Base-by-base conservation (phyloP, 805 yeast species). In the Teunomyces lycoperdinae region DNA sequence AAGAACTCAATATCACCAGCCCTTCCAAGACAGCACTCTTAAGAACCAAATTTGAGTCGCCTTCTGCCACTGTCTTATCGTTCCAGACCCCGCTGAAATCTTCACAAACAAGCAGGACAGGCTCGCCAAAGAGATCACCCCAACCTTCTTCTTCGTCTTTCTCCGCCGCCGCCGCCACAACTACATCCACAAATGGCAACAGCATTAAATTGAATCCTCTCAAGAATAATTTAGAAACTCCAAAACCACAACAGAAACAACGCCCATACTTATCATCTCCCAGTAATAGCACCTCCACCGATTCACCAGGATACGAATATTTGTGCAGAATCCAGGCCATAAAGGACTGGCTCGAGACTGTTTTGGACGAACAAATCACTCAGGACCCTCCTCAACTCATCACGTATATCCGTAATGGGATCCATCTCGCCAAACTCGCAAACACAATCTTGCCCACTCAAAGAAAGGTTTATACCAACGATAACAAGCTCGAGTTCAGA, bases 321-420 rank as follows among this genome's bases (percentile, higher is more conserved):
- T 70, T 89, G 39, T 88, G 96, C 63, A 80, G 92, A 50, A 83
- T 88, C 9, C 81, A 79, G 32, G 94, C 89, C 60, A 88, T 90
- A n/a, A 87, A 85, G 59, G 74, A 74, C 48, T 89, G 96, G 96
- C 77, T 89, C 33, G 88, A 85, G 64, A 62, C 67, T 9, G 77
- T 87, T 10, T 73, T 86, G 11, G 76, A 71, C 2, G 87, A 84
- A 54, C 65, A 66, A 17, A 72, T 88, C 9, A 80, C 84, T 0
- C 71, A 68, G 34, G 66, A 81, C 0, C 83, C 82, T 2, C 71
- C 77, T 3, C 80, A 83, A 38, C 68, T 88, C 40, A 77, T 87
- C 32, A 81, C 85, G 41, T 79, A 82, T 34, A 68, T 94, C 27
- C 76, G 91, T 53, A 86, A 92, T 67, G 99, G 99, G 53, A 90